phyloP scores from a whole-genome alignment of 2,329 filamentous ascomycete species.

The Hypoxylon rubiginosum region DNA sequence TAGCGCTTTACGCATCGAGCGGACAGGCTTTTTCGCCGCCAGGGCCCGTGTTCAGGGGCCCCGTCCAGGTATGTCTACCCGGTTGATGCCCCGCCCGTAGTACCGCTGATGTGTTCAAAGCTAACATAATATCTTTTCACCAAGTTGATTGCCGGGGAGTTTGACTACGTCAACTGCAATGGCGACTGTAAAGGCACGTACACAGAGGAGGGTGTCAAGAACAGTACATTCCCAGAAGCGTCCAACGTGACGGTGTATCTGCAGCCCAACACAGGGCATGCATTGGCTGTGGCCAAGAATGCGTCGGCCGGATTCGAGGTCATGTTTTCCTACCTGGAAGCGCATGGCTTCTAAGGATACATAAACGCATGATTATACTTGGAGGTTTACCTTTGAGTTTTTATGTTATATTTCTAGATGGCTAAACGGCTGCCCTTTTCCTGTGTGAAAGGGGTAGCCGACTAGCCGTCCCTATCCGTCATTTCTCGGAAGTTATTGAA shows the following conservation, averaged over 20 bases:
- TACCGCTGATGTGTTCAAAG: conserved; percentile 16
- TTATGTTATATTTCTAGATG: background rate
- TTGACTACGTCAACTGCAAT: conserved; percentile 53
- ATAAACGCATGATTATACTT: background rate
- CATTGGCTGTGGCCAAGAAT: conserved; percentile 19
- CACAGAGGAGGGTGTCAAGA: conserved; percentile 12
- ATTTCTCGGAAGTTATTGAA: too few species aligned
- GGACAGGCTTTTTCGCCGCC: conserved; percentile 41
- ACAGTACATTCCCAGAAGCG: conserved; percentile 7
- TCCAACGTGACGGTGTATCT: conserved; percentile 15
- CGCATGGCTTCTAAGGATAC: conserved; percentile 9
- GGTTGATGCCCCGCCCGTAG: conserved; percentile 6
- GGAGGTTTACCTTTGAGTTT: background rate
- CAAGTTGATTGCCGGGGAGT: conserved; percentile 51
- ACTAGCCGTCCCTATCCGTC: too few species aligned
- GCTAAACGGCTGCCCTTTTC: too few species aligned
- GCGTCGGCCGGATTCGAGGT: conserved; percentile 17
- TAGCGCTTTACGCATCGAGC: conserved; percentile 50
- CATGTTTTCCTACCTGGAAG: conserved; percentile 20
- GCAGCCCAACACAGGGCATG: conserved; percentile 18
- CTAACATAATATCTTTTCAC: conserved; percentile 15
- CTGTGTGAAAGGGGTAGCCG: too few species aligned
- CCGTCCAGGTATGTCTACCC: conserved; percentile 49
- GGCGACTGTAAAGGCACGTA: conserved; percentile 53
- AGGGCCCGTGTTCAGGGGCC: conserved; percentile 49